These are phyloP conservation scores for Colletotrichum karsti DNA, from an alignment of 2,329 filamentous ascomycete genomes.

Conservation along the genomic window DNA sequence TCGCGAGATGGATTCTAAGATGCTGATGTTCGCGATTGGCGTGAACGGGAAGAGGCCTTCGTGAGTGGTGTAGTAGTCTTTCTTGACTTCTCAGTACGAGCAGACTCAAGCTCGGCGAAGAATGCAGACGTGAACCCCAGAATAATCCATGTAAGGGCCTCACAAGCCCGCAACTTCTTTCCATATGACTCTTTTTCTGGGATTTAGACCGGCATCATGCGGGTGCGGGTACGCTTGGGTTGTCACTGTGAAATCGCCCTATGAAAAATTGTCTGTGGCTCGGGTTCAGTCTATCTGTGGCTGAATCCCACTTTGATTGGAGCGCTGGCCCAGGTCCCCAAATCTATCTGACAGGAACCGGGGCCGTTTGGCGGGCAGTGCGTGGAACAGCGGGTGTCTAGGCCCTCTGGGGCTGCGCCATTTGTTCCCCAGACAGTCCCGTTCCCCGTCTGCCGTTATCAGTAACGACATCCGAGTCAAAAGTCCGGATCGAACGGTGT, in stretches of 20 bases:
- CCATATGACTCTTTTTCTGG: constrained; percentile 17
- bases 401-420: constrained; percentile 21
- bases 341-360: constrained; percentile 1
- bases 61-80: constrained; percentile 5
- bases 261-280: constrained; percentile 7
- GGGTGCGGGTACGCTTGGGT: constrained; percentile 23
- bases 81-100: background rate
- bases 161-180: background rate
- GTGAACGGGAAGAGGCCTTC: background rate
- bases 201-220: constrained; percentile 9
- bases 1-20: background rate
- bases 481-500: background rate
- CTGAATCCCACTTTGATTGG: background rate
- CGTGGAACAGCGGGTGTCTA: constrained; percentile 2
- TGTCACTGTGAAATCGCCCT: constrained; percentile 7
- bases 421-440: constrained; percentile 26
- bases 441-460: background rate
- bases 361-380: background rate
- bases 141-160: constrained; percentile 17
- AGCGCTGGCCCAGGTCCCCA: background rate
- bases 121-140: constrained; percentile 4
- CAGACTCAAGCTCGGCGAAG: constrained; percentile 1
- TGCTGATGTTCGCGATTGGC: background rate
- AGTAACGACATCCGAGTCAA: background rate
- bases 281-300: background rate